Conservation (phyloP, 345 rosid species). For the Citropsis articulata region DNA sequence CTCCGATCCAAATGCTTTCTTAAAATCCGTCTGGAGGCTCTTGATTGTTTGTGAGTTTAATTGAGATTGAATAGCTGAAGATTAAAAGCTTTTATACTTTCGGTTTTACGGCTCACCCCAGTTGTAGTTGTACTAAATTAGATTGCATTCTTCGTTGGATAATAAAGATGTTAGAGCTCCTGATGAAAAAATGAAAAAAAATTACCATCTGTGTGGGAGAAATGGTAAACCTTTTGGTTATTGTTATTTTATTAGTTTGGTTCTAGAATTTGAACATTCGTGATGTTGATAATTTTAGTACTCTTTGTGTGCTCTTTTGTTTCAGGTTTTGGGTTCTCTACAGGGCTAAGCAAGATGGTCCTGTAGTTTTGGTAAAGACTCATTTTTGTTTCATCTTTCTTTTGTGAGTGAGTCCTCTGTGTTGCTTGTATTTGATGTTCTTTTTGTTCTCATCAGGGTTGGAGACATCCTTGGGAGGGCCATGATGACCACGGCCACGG, state of each 20-base stretch:
- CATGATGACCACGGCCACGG: slow-evolving; percentile 85
- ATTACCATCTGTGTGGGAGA: not conserved
- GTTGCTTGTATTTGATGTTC: not conserved
- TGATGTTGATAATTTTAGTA: not conserved
- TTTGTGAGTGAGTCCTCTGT: not conserved
- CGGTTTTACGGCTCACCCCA: not conserved
- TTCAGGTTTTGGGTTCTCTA: slow-evolving; percentile 96
- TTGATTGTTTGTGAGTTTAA: not conserved
- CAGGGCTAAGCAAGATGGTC: slow-evolving; percentile 95
- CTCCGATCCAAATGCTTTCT: not conserved
- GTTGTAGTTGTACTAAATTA: not conserved
- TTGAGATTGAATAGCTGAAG: not conserved
- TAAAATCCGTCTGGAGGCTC: not conserved
- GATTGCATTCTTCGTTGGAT: not conserved
- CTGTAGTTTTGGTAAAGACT: slow-evolving; percentile 76
- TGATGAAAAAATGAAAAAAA: not conserved
- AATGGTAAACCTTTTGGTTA: not conserved
- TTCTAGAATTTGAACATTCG: not conserved
- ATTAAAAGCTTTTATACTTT: not conserved
- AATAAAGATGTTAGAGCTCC: not conserved
- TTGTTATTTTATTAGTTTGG: not conserved
- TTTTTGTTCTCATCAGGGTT: slow-evolving; percentile 51
- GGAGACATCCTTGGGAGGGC: slow-evolving; percentile 99
- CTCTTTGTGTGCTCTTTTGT: not conserved
- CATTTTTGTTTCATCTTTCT: slow-evolving; percentile 3